These are phyloP conservation scores for Rhodotorula sp. DNA, from an alignment of 1,284 basidiomycete genomes.

Conservation along the genomic window DNA sequence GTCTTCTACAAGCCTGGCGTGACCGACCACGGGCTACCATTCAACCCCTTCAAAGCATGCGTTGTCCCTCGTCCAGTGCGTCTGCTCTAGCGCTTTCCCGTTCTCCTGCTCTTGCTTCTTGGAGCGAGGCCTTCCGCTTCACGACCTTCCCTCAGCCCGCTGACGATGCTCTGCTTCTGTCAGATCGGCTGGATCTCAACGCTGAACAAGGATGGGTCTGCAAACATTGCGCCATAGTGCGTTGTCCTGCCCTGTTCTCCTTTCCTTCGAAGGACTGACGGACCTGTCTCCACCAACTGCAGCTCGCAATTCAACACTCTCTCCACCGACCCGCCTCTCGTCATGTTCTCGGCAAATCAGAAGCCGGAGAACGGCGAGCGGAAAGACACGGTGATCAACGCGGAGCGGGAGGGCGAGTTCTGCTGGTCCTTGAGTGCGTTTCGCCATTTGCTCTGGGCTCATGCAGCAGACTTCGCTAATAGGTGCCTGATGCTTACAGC, in stretches of 20 bases:
- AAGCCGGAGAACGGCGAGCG: constrained; percentile 1
- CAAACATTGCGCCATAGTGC: constrained; percentile 1
- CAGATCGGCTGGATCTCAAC: constrained; percentile 25
- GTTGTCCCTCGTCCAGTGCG: constrained; percentile 10
- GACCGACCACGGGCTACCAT: constrained; percentile 10
- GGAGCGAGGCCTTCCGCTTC: not conserved
- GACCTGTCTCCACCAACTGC: not conserved
- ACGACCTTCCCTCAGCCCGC: too few relatives aligned
- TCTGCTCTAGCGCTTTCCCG: not conserved
- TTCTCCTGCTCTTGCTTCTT: not conserved
- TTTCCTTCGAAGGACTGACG: not conserved
- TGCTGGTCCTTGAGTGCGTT: constrained; percentile 12
- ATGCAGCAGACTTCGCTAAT: too few relatives aligned
- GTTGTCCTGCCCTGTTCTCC: not conserved
- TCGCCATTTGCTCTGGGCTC: not conserved
- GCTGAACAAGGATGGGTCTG: constrained; percentile 4
- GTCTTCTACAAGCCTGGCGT: constrained; percentile 24
- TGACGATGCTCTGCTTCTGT: too few relatives aligned
- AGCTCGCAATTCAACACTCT: constrained; percentile 16
- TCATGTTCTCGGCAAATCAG: constrained; percentile 12
- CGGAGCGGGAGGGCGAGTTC: constrained; percentile 9
- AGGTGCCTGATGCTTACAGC: not conserved
- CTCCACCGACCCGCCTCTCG: constrained; percentile 12
- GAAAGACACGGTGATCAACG: constrained; percentile 13
- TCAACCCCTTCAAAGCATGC: constrained; percentile 25